These are phyloP conservation scores for Malassezia sympodialis DNA, from an alignment of 1,284 basidiomycete genomes.

Conservation along the genomic window DNA sequence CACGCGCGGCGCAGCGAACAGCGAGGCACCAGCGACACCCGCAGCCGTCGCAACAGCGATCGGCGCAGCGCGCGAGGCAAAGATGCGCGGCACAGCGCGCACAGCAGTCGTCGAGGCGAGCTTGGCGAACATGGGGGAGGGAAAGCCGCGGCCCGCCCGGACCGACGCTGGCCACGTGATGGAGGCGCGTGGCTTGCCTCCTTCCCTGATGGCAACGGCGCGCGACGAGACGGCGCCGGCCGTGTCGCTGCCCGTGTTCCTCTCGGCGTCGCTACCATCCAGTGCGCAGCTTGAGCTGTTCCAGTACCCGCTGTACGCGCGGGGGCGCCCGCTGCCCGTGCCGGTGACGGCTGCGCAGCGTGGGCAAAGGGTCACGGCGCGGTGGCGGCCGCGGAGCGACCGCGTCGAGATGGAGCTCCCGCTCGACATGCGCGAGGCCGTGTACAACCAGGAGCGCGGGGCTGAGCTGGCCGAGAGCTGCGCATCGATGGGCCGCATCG, in stretches of 20 bases:
- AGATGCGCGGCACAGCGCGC: conserved; percentile 25
- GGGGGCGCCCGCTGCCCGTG: conserved; percentile 34
- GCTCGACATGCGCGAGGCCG: conserved; percentile 34
- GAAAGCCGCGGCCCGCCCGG: neutral
- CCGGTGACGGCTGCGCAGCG: conserved; percentile 37
- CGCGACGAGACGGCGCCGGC: conserved; percentile 19
- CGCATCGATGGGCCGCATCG: conserved; percentile 14
- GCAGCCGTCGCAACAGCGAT: conserved; percentile 21
- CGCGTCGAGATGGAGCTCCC: conserved; percentile 44
- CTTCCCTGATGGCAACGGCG: conserved; percentile 1
- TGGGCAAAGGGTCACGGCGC: conserved; percentile 29
- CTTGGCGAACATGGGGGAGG: conserved; percentile 13
- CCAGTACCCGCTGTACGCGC: conserved; percentile 42
- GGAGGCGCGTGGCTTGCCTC: neutral
- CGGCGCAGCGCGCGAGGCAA: conserved; percentile 24
- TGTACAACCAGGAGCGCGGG: conserved; percentile 40
- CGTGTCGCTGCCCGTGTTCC: conserved; percentile 43
- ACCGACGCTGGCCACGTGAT: neutral
- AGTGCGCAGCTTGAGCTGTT: conserved; percentile 33
- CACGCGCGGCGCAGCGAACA: conserved; percentile 20
- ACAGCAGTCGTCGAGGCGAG: conserved; percentile 6
- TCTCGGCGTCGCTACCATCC: conserved; percentile 31
- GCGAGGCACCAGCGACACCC: conserved; percentile 24
- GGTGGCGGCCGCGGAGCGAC: conserved; percentile 38
- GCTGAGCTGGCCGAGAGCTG: conserved; percentile 25